A percentile compares a stretch with the other conserved stretches of the same genome.
These are phyloP conservation scores for Xylariaceae sp. DNA, from an alignment of 2,329 filamentous ascomycete species.

Conservation along the genomic window DNA sequence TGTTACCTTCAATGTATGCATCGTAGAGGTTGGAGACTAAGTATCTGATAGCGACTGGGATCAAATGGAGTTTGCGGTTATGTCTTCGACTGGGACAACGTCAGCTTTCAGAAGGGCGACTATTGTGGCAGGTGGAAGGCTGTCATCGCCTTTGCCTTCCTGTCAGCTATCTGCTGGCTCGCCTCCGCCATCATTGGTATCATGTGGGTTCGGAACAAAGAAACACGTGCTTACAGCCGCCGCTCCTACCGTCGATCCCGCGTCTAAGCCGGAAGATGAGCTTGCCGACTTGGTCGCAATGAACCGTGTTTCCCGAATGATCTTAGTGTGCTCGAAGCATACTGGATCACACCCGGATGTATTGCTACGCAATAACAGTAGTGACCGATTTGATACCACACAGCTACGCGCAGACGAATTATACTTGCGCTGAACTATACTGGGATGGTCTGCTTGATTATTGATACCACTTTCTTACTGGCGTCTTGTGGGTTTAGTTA, in stretches of 20 bases:
- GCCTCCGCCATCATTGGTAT: slow-evolving; percentile 55
- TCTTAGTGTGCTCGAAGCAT: no score
- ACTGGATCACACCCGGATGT: no score
- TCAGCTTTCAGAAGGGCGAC: slow-evolving; percentile 42
- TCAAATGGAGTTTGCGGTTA: slow-evolving; percentile 44
- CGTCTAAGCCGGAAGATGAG: slow-evolving; percentile 23
- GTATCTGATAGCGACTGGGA: slow-evolving; percentile 1
- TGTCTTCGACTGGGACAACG: slow-evolving; percentile 56
- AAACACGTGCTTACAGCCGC: slow-evolving; percentile 27
- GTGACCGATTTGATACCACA: no score
- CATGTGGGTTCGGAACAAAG: slow-evolving; percentile 47
- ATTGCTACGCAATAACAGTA: no score
- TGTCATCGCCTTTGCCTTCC: slow-evolving; percentile 66
- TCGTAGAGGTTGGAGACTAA: neutral
- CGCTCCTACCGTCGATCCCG: slow-evolving; percentile 23
- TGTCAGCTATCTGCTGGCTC: slow-evolving; percentile 69
- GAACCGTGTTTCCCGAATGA: no score
- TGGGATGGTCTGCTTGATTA: no score
- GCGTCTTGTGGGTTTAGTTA: no score
- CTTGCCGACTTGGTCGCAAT: no score
- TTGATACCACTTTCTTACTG: no score
- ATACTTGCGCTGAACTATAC: no score
- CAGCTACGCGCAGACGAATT: no score
- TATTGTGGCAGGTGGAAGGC: slow-evolving; percentile 68
- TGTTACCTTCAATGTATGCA: no score